Evolutionary conservation across 2,329 filamentous ascomycete genomes (phyloP).

Genomic region (Xylariaceae sp.): DNA sequence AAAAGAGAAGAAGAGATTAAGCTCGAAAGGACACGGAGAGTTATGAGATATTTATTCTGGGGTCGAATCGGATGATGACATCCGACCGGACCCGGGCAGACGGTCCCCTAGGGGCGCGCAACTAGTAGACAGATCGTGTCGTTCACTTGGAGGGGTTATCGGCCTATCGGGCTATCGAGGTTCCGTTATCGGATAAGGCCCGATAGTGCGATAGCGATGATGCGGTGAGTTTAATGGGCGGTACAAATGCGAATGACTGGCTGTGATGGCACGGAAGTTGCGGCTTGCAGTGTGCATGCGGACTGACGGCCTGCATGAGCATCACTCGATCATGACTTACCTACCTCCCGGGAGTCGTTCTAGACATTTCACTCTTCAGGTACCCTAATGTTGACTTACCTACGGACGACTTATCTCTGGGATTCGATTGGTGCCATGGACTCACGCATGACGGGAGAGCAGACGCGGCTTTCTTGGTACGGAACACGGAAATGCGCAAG

Average conservation of each 20-base stretch:
- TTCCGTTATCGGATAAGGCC: neutral
- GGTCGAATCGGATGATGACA: neutral
- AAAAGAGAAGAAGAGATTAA: neutral
- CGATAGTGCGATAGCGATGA: neutral
- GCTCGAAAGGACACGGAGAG: neutral
- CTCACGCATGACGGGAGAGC: neutral
- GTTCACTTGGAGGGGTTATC: neutral
- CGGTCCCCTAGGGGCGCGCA: neutral
- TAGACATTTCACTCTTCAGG: too few relatives aligned
- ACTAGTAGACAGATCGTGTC: neutral
- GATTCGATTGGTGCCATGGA: constrained; percentile 7
- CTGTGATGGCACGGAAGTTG: too few relatives aligned
- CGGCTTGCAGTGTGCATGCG: too few relatives aligned
- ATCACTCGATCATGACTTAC: too few relatives aligned
- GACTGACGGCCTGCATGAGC: too few relatives aligned
- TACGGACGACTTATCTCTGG: neutral
- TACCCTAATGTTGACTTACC: neutral
- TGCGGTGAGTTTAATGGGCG: too few relatives aligned
- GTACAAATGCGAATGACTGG: too few relatives aligned
- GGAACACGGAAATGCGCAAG: neutral
- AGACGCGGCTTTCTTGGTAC: neutral
- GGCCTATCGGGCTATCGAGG: neutral
- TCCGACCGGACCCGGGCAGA: neutral
- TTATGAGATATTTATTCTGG: neutral
- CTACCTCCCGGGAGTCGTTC: too few relatives aligned